Base-by-base conservation (phyloP, 768 basidiomycete species). In the Leccinum subtestaceum region DNA sequence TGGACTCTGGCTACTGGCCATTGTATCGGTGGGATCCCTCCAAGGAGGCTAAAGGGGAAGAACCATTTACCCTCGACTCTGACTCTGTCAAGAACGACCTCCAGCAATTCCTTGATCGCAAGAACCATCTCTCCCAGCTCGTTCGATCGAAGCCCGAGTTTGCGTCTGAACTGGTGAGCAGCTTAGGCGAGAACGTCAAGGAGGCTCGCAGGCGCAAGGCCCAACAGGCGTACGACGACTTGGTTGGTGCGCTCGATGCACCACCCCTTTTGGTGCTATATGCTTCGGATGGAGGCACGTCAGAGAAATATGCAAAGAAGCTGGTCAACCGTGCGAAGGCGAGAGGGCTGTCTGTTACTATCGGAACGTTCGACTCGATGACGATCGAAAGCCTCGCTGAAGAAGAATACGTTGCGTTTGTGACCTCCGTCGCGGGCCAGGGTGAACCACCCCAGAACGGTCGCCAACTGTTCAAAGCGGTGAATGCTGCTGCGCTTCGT, bases 381-480 rank as follows among this genome's bases (percentile, higher is more conserved):
- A 79, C 87, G 5, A 73, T 95, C 52, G 87, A 92, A 58, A 83
- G 84, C 57, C 80, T 98, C 45, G 80, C 82, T 27, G 78, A 88
- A 60, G 93, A 94, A 73, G 76, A 76, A 48, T 76, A 93, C 63
- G 91, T 98, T 63, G 83, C 83, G 8, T 89, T 98, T 71, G 77
- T 99, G 61, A 95, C 94, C 6, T 95, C 93, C 19, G 89, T 88
- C 12, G 96, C 97, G 9, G 97, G 97, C 11, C 97, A 99, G 74
- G 97, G 97, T 48, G 97, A 99, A 75, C 88, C 93, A 46, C 97
- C 97, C 15, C 95, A 98, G 78, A 98, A 99, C 73, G 96, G 90
- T 38, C 84, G 97, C 47, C 86, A 85, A 47, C 85, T 95, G 70
- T 88, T 89, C 81, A 98, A 96, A 77, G 81, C 90, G 4, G 66